These are phyloP conservation scores for Metschnikowia kofuensis DNA, from an alignment of 805 yeast species.

Conservation along the genomic window DNA sequence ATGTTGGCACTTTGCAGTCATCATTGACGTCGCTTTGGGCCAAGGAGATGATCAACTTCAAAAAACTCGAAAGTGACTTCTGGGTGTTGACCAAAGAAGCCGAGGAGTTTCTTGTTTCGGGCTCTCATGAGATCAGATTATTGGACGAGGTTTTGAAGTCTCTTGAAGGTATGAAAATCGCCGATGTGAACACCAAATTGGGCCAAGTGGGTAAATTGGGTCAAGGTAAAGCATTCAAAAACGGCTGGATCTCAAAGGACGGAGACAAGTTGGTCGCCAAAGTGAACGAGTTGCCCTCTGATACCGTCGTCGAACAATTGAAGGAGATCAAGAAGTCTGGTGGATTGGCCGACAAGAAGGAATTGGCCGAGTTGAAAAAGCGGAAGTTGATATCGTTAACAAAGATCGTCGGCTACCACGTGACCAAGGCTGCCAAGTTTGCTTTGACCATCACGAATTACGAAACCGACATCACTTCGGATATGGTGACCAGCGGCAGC, in stretches of 20 bases:
- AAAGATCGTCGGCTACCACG: slow-evolving; percentile 71
- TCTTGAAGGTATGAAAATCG: slow-evolving; percentile 76
- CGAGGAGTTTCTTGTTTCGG: slow-evolving; percentile 67
- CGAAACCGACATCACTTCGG: slow-evolving; percentile 93
- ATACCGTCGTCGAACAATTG: slow-evolving; percentile 64
- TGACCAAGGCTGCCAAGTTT: slow-evolving; percentile 81
- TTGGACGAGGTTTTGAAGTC: slow-evolving; percentile 69
- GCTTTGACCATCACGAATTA: slow-evolving; percentile 73
- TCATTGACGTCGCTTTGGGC: slow-evolving; percentile 85
- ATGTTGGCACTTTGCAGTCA: slow-evolving; percentile 68
- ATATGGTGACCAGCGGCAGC: slow-evolving; percentile 78
- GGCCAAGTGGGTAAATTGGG: slow-evolving; percentile 89
- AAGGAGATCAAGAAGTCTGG: slow-evolving; percentile 56
- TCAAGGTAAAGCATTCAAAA: slow-evolving; percentile 96
- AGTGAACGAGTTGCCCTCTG: slow-evolving; percentile 55
- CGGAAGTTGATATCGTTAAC: slow-evolving; percentile 77
- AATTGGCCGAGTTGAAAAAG: slow-evolving; percentile 82
- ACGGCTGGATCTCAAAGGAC: slow-evolving; percentile 91
- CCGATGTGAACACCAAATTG: slow-evolving; percentile 68
- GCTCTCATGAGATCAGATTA: slow-evolving; percentile 88
- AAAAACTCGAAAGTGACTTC: slow-evolving; percentile 68
- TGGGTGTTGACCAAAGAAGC: slow-evolving; percentile 84
- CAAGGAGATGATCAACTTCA: slow-evolving; percentile 72
- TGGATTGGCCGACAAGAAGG: slow-evolving; percentile 57
- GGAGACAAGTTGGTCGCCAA: slow-evolving; percentile 74